A percentile compares a stretch with the other conserved stretches of the same genome.
Evolutionary conservation across 2,329 filamentous ascomycete species (phyloP).

Genomic region (Cytospora piceae): DNA sequence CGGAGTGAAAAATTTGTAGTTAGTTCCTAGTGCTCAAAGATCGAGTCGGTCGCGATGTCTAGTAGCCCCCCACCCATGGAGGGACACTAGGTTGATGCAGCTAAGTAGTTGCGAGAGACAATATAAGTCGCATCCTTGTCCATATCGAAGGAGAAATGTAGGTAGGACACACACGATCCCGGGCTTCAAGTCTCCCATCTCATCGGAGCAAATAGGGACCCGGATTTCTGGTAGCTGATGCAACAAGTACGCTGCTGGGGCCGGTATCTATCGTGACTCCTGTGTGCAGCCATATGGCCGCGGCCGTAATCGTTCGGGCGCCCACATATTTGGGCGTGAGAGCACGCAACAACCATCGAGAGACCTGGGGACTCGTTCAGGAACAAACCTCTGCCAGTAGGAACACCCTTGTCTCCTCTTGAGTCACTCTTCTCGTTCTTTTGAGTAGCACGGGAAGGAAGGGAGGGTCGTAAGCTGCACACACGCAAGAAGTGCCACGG

Average conservation of each 20-base stretch:
- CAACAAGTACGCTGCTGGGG: not conserved
- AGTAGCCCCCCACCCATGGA: not conserved
- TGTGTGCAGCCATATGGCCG: not conserved
- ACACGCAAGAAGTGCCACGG: slow-evolving; percentile 5
- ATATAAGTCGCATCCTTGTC: not conserved
- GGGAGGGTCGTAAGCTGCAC: slow-evolving; percentile 1
- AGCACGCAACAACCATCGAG: slow-evolving; percentile 5
- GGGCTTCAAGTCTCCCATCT: not conserved
- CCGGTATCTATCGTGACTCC: not conserved
- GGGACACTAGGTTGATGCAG: not conserved
- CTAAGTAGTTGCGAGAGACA: not conserved
- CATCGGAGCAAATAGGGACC: not conserved
- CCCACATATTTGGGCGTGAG: slow-evolving; percentile 3
- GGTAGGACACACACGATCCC: not conserved
- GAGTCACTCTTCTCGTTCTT: slow-evolving; percentile 10
- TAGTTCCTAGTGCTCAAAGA: not conserved
- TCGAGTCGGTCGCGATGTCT: not conserved
- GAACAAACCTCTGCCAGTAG: slow-evolving; percentile 23
- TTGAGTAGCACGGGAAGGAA: slow-evolving; percentile 22
- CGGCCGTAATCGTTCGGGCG: slow-evolving; percentile 15
- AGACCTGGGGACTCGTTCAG: slow-evolving; percentile 21
- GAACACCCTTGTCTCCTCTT: slow-evolving; percentile 7
- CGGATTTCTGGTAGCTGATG: not conserved
- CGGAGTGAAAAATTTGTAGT: not conserved
- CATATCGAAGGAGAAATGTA: not conserved